These are phyloP conservation scores for Chamaenerion angustifolium DNA, from an alignment of 345 rosid species.

Conservation along the genomic window DNA sequence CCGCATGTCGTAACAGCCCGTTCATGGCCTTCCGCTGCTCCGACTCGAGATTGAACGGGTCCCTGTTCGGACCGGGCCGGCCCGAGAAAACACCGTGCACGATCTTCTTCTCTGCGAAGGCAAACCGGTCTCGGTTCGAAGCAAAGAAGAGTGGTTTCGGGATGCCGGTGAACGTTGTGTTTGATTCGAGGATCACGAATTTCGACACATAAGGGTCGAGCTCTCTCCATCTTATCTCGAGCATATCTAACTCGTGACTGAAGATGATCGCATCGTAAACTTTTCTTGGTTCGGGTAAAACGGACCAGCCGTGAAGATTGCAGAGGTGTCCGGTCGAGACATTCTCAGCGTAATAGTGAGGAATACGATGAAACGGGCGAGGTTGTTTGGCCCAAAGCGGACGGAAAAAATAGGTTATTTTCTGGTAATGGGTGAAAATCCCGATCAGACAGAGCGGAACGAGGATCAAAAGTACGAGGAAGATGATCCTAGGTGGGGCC, in stretches of 20 bases:
- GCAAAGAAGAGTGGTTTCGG: slow-evolving; percentile 59
- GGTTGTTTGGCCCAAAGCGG: slow-evolving; percentile 92
- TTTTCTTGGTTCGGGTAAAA: slow-evolving; percentile 41
- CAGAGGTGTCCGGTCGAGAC: slow-evolving; percentile 75
- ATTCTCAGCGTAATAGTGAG: slow-evolving; percentile 91
- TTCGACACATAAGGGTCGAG: slow-evolving; percentile 52
- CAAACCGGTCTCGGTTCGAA: slow-evolving; percentile 33
- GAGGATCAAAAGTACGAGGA: slow-evolving; percentile 26
- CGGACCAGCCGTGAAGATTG: slow-evolving; percentile 73
- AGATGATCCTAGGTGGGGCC: slow-evolving; percentile 22
- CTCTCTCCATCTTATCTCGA: slow-evolving; percentile 76
- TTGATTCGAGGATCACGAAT: slow-evolving; percentile 69
- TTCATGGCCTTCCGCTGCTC: slow-evolving; percentile 58
- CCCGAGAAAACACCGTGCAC: slow-evolving; percentile 56
- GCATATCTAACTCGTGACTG: slow-evolving; percentile 79
- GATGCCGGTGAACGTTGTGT: slow-evolving; percentile 86
- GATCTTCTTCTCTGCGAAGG: slow-evolving; percentile 50
- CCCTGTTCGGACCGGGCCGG: slow-evolving; percentile 20
- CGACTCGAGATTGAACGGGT: slow-evolving; percentile 59
- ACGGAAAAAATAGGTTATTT: slow-evolving; percentile 53
- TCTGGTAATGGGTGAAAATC: slow-evolving; percentile 26
- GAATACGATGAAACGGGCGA: slow-evolving; percentile 45
- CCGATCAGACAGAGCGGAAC: slow-evolving; percentile 39
- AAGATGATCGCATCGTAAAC: slow-evolving; percentile 70
- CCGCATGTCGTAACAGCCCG: slow-evolving; percentile 41